phyloP scores from a whole-genome alignment of 2,329 filamentous ascomycete genomes.

The Aspergillus sp. region DNA sequence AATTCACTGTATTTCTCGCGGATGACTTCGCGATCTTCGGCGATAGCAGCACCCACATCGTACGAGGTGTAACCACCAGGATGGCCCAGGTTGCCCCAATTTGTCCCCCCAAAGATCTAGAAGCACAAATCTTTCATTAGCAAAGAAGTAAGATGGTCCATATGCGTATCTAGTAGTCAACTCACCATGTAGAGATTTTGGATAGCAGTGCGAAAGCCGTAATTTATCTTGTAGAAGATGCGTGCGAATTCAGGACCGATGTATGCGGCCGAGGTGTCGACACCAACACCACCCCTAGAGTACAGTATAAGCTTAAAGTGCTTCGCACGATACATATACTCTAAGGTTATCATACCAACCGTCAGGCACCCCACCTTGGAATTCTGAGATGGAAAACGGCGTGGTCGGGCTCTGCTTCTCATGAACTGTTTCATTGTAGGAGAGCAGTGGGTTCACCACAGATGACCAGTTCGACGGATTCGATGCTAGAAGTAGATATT shows the following conservation, averaged over 20 bases:
- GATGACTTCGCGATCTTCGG: slow-evolving; percentile 65
- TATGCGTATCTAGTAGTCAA: background rate
- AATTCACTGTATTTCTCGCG: slow-evolving; percentile 76
- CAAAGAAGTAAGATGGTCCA: too few species aligned
- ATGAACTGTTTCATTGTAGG: background rate
- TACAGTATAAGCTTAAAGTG: background rate
- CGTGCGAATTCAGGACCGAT: slow-evolving; percentile 31
- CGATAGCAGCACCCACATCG: slow-evolving; percentile 63
- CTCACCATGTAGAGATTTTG: slow-evolving; percentile 71
- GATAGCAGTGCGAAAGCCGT: slow-evolving; percentile 65
- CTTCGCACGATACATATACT: background rate
- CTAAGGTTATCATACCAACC: background rate
- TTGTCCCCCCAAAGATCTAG: slow-evolving; percentile 70
- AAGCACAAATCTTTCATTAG: slow-evolving; percentile 22
- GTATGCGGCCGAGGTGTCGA: background rate
- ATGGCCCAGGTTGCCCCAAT: slow-evolving; percentile 76
- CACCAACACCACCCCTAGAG: slow-evolving; percentile 4
- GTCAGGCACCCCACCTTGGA: slow-evolving; percentile 7
- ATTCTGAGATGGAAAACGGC: slow-evolving; percentile 8
- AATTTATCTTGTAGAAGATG: slow-evolving; percentile 74
- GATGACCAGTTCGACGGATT: background rate
- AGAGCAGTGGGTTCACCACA: background rate
- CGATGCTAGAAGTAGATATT: background rate
- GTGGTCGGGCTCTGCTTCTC: slow-evolving; percentile 3
- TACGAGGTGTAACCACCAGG: slow-evolving; percentile 64